Percentiles rank a stretch among this genome's conserved stretches.
Evolutionary conservation across 2,329 filamentous ascomycete species (phyloP).

Genomic region (Alternaria solani): DNA sequence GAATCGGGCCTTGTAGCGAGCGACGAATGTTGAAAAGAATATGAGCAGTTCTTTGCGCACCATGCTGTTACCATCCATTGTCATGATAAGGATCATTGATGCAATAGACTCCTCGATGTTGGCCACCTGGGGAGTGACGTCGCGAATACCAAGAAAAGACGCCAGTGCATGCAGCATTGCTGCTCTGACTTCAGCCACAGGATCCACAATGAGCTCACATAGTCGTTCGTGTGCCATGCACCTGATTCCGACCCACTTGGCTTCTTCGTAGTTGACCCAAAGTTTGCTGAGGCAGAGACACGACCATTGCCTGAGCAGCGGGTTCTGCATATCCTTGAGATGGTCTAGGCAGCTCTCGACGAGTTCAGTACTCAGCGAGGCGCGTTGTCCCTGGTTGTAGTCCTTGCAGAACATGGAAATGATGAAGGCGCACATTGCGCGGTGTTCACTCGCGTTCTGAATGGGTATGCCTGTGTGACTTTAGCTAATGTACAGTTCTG

Average conservation of each 20-base stretch:
- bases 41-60: slow-evolving; percentile 92
- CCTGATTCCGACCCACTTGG: slow-evolving; percentile 94
- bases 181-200: slow-evolving; percentile 89
- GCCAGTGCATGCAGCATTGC: slow-evolving; percentile 94
- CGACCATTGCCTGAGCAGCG: slow-evolving; percentile 91
- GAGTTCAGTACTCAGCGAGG: slow-evolving; percentile 89
- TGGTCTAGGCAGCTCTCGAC: slow-evolving; percentile 88
- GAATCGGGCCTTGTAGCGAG: slow-evolving; percentile 91
- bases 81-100: slow-evolving; percentile 87
- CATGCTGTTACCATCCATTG: slow-evolving; percentile 90
- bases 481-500: slow-evolving; percentile 15
- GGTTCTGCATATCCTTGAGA: slow-evolving; percentile 84
- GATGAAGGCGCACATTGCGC: slow-evolving; percentile 99
- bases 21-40: slow-evolving; percentile 90
- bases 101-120: slow-evolving; percentile 91
- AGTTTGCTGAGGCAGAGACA: slow-evolving; percentile 95
- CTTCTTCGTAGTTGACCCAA: slow-evolving; percentile 89
- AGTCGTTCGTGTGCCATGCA: slow-evolving; percentile 85
- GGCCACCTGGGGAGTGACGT: slow-evolving; percentile 88
- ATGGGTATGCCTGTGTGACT: slow-evolving; percentile 71
- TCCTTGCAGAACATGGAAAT: slow-evolving; percentile 96
- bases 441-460: slow-evolving; percentile 89
- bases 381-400: slow-evolving; percentile 88
- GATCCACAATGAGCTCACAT: slow-evolving; percentile 81
- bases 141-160: slow-evolving; percentile 91